These are phyloP conservation scores for Stemphylium vesicarium DNA, from an alignment of 2,329 filamentous ascomycete species.

Conservation along the genomic window DNA sequence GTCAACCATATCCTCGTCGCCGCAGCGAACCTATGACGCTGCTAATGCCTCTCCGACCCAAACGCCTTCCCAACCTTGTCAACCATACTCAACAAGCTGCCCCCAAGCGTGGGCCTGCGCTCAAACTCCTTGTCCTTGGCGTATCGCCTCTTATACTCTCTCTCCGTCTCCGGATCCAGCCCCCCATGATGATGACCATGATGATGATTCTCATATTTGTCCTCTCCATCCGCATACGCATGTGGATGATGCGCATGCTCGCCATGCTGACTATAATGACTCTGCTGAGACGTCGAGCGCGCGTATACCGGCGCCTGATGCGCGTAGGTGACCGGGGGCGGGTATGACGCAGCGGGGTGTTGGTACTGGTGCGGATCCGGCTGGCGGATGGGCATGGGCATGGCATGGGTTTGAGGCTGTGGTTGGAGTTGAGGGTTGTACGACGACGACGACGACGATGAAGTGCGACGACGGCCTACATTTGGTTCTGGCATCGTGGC, in stretches of 20 bases:
- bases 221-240: constrained; percentile 12
- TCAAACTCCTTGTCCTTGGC: constrained; percentile 26
- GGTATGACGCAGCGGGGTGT: constrained; percentile 1
- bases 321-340: constrained; percentile 6
- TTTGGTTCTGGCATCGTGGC: neutral
- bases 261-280: constrained; percentile 3
- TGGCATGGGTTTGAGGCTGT: neutral
- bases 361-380: neutral
- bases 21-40: neutral
- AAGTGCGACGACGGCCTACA: constrained; percentile 7
- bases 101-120: constrained; percentile 37
- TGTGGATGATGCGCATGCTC: constrained; percentile 12
- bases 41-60: constrained; percentile 15
- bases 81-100: constrained; percentile 27
- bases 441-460: constrained; percentile 9
- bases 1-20: neutral
- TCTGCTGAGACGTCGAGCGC: constrained; percentile 11
- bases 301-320: constrained; percentile 6
- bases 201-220: constrained; percentile 5
- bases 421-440: constrained; percentile 1
- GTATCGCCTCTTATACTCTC: constrained; percentile 23
- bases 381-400: constrained; percentile 11
- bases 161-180: constrained; percentile 22
- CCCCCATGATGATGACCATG: constrained; percentile 8
- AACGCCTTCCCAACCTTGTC: constrained; percentile 19